phyloP scores from a whole-genome alignment of 1,284 basidiomycete genomes.

The Malassezia psittaci region DNA sequence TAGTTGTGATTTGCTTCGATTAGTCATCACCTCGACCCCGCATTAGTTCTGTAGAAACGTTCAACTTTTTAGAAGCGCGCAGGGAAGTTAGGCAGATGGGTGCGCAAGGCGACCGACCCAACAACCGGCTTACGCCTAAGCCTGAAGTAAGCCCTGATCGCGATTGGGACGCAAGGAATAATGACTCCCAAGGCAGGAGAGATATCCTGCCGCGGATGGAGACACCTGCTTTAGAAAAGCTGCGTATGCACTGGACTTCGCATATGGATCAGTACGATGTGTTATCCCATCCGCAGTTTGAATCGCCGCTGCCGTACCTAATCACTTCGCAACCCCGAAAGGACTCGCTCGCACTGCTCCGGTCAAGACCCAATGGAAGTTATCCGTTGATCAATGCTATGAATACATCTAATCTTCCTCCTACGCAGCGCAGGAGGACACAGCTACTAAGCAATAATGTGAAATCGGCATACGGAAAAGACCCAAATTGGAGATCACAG shows the following conservation, averaged over 20 bases:
- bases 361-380: background rate
- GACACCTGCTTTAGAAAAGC: slow-evolving; percentile 11
- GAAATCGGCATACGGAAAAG: slow-evolving; percentile 1
- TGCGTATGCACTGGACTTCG: slow-evolving; percentile 12
- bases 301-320: slow-evolving; percentile 13
- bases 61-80: too few relatives aligned
- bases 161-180: too few relatives aligned
- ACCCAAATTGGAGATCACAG: slow-evolving; percentile 9
- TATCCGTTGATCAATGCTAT: background rate
- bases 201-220: background rate
- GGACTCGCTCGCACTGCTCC: background rate
- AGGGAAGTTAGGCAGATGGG: too few relatives aligned
- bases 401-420: background rate
- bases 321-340: slow-evolving; percentile 8
- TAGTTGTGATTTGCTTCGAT: background rate
- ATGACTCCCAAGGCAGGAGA: too few relatives aligned
- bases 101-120: too few relatives aligned
- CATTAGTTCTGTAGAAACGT: background rate
- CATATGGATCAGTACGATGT: slow-evolving; percentile 17
- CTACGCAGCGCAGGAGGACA: background rate
- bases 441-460: background rate
- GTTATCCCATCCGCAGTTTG: slow-evolving; percentile 7
- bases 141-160: too few relatives aligned
- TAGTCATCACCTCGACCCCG: slow-evolving; percentile 2
- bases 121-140: too few relatives aligned